Evolutionary conservation across 192 early-diverging fungal species (phyloP), one percentile per base, ranked within the genome.

Genomic region (Chytriomyces sp.): DNA sequence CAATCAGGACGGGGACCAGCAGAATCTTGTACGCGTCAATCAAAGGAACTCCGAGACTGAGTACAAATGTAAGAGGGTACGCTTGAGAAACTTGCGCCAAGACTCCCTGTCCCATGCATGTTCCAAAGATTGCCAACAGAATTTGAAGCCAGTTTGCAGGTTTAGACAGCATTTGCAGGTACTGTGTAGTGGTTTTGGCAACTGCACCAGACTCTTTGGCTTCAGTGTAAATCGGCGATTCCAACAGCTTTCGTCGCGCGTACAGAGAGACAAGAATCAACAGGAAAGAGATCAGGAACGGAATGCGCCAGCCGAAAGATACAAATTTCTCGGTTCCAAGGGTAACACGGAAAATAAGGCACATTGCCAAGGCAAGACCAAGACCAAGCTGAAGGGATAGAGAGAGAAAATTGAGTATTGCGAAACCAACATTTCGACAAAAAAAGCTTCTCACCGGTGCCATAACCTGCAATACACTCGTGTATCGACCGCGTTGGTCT

Each of bases 301-400:
- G 77, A 69, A 82, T 48, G 45, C 81, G 62, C 81, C 81, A 82
- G 7, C 81, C 81, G 61, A 67, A 82, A 2, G n/a, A 43, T 11
- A 24, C n/a, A 24, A 72, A 82, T 23, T 61, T 23, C 5, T 5
- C 62, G 13, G 53, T 18, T 18, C 75, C 45, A 18, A 76, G 44
- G 18, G 59, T 46, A 2, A 50, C 10, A 50, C 67, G 70, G 47
- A 61, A 65, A 43, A 72, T 72, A 18, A 82, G 69, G 72, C 46
- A 72, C 5, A 45, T 53, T 6, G 50, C 77, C 81, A 67, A 26
- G 6, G 71, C 7, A 13, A 73, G 45, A 11, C 61, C 35, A 46
- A 61, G 28, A 75, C 63, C 47, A 53, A 60, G 24, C 79, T 73
- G 74, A 53, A 79, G 18, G 67, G 23, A 62, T 28, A 79, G 24